Conservation (phyloP, 176 grass and related monocot species). For the Alopecurus myosuroides region DNA sequence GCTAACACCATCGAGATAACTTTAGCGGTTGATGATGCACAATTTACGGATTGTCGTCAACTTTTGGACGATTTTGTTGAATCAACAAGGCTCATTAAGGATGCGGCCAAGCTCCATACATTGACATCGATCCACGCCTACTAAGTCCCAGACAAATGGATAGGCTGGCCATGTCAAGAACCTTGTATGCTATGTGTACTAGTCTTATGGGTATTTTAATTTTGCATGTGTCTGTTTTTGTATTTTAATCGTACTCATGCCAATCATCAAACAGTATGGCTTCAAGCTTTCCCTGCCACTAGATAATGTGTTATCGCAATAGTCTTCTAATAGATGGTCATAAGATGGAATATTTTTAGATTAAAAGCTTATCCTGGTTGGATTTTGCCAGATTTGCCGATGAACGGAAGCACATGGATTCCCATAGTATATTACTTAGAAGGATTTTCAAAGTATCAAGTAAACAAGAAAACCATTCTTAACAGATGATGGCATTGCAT, state of each 20-base stretch:
- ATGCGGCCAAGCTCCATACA: background rate
- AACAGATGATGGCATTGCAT: too few species aligned
- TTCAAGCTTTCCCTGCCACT: too few species aligned
- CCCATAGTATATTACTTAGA: too few species aligned
- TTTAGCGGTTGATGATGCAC: background rate
- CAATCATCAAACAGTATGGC: background rate
- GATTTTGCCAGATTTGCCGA: too few species aligned
- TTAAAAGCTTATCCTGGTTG: too few species aligned
- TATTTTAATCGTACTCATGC: background rate
- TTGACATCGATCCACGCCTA: background rate
- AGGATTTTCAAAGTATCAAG: too few species aligned
- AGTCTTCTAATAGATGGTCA: too few species aligned
- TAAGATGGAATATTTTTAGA: too few species aligned
- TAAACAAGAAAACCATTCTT: too few species aligned
- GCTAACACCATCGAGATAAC: background rate
- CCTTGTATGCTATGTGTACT: background rate
- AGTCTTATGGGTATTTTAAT: background rate
- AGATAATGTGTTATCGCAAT: too few species aligned
- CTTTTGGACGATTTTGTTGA: background rate
- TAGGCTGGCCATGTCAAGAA: background rate
- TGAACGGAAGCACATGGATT: too few species aligned
- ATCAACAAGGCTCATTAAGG: background rate
- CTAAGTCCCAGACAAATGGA: background rate
- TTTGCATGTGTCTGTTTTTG: background rate
- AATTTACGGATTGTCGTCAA: background rate